Evolutionary conservation across 2,329 filamentous ascomycete genomes (phyloP).

Genomic region (Microsporum canis): DNA sequence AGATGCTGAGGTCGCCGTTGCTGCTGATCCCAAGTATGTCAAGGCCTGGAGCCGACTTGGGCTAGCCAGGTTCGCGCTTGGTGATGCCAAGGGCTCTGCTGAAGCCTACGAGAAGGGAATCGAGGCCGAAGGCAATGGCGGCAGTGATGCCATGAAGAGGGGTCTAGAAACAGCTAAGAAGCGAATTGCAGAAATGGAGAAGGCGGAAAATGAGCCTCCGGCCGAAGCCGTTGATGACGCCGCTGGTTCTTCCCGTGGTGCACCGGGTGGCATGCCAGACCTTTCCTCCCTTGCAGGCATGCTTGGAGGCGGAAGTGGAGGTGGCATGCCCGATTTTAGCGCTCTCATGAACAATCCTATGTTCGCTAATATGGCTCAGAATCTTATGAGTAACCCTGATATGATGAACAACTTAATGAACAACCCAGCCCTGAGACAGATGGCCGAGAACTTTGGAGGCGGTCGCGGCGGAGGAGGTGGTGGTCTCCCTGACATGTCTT

Average conservation of each 20-base stretch:
- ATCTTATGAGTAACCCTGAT: constrained; percentile 91
- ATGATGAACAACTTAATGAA: constrained; percentile 86
- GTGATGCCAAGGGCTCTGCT: constrained; percentile 82
- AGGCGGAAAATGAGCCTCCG: constrained; percentile 40
- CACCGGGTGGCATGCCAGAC: constrained; percentile 55
- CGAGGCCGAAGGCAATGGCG: constrained; percentile 84
- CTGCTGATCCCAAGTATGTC: constrained; percentile 82
- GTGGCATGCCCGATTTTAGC: constrained; percentile 75
- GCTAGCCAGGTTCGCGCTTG: constrained; percentile 80
- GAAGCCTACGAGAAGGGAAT: constrained; percentile 91
- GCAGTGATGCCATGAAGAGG: constrained; percentile 94
- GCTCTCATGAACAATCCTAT: constrained; percentile 95
- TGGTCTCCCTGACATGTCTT: constrained; percentile 78
- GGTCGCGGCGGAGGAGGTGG: constrained; percentile 35
- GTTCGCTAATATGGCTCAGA: constrained; percentile 96
- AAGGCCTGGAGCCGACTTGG: constrained; percentile 95
- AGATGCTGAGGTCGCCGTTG: constrained; percentile 84
- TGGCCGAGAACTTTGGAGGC: constrained; percentile 67
- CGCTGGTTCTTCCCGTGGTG: constrained; percentile 34
- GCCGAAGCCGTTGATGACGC: constrained; percentile 43
- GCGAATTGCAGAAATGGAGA: constrained; percentile 68
- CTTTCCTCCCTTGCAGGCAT: constrained; percentile 59
- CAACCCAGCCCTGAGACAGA: constrained; percentile 78
- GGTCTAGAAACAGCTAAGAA: constrained; percentile 88
- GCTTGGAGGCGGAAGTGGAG: constrained; percentile 55